phyloP scores from a whole-genome alignment of 805 yeast genomes.

The Middelhovenomyces tepae region DNA sequence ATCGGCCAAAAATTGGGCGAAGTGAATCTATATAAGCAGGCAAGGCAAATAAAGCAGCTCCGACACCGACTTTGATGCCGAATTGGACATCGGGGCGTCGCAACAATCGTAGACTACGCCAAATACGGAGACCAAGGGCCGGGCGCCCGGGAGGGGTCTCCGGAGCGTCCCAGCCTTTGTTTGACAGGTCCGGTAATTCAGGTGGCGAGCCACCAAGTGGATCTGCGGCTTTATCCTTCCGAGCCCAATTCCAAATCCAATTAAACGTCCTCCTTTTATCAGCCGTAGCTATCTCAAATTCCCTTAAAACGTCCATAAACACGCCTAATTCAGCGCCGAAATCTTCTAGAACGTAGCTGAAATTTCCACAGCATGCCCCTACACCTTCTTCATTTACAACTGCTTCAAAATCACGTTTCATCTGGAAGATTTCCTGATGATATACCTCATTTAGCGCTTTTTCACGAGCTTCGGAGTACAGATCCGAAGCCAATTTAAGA shows the following conservation, averaged over 20 bases:
- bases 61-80: constrained; percentile 71
- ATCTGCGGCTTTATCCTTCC: constrained; percentile 2
- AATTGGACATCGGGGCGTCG: constrained; percentile 63
- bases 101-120: constrained; percentile 39
- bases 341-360: constrained; percentile 54
- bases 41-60: constrained; percentile 55
- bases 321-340: constrained; percentile 49
- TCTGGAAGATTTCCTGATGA: constrained; percentile 42
- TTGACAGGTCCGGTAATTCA: constrained; percentile 11
- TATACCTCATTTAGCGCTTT: constrained; percentile 52
- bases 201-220: constrained; percentile 1
- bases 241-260: constrained; percentile 44
- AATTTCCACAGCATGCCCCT: constrained; percentile 78
- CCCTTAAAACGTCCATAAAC: constrained; percentile 38
- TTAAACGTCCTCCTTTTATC: constrained; percentile 32
- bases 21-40: constrained; percentile 60
- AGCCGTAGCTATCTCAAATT: constrained; percentile 25
- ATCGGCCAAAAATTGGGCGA: constrained; percentile 43
- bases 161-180: constrained; percentile 4
- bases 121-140: constrained; percentile 21
- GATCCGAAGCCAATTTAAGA: constrained; percentile 41
- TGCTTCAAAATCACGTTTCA: constrained; percentile 26
- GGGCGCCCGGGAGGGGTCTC: constrained; percentile 7
- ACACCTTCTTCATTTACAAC: constrained; percentile 65
- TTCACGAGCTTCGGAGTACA: constrained; percentile 49